Evolutionary conservation across 805 yeast genomes (phyloP), one percentile per base, ranked within the genome.

Genomic region (Candida tibetensis): DNA sequence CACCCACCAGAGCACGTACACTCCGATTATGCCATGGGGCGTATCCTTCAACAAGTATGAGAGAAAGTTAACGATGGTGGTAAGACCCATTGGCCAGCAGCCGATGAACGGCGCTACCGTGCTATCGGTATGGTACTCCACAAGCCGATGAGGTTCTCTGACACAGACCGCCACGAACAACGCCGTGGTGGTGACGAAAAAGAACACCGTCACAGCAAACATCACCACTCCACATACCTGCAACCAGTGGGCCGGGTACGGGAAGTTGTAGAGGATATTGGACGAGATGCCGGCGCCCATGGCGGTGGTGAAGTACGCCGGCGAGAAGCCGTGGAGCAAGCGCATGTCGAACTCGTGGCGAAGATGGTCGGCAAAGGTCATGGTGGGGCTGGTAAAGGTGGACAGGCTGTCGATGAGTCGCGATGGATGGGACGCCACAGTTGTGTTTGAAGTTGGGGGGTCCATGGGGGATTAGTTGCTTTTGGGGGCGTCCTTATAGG

Each of bases 221-320:
- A 79, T 72, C 4, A 85, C 69, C 19, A 76, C 64, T 2, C 88
- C 82, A 37, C 81, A 65, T 2, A 72, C 55, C 30, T 62, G 50
- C 25, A 83, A 62, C 88, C 89, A 82, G 8, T 62, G 56, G 0
- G 80, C 73, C 2, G 69, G 72, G 51, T 77, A 84, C 0, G 95
- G 88, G 55, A 82, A 88, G 23, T 66, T 57, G 56, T 77, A 74
- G 26, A 89, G 65, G 3, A 86, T 63, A 27, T 75, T 56, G 3
- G 85, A 66, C 1, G 86, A 65, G 28, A 88, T 85, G 1, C 96
- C 95, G 3, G 82, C 74, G 2, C 95, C 96, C 96, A 89, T 89
- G n/a, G 81, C 75, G 34, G 79, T 69, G 17, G 84, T 82, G 60
- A 81, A 87, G 72, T 81, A 81, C 5, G 69, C 68, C 1, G 87